Conservation (phyloP, 2,329 filamentous ascomycete genomes). For the Westerdykella aurantiaca region DNA sequence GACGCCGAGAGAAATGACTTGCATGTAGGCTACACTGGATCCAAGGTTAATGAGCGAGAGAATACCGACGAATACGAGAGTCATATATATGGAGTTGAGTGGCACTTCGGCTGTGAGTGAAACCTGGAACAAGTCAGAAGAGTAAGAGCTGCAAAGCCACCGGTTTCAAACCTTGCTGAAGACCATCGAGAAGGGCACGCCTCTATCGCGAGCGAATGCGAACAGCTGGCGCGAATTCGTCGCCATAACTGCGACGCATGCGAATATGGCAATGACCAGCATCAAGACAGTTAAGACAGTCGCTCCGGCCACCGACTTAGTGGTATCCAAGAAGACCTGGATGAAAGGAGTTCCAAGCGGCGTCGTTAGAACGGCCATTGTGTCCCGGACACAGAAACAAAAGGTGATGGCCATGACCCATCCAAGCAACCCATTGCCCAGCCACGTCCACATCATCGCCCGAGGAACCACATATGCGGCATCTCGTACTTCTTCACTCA, state of each 20-base stretch:
- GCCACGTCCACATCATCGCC: slow-evolving; percentile 28
- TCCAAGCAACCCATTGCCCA: slow-evolving; percentile 29
- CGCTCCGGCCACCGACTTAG: slow-evolving; percentile 13
- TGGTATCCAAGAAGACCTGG: slow-evolving; percentile 19
- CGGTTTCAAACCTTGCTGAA: slow-evolving; percentile 8
- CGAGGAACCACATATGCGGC: slow-evolving; percentile 18
- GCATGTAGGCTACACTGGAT: slow-evolving; percentile 24
- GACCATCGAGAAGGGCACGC: slow-evolving; percentile 23
- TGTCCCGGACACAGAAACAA: slow-evolving; percentile 4
- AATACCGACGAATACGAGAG: slow-evolving; percentile 35
- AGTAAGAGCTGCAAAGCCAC: too few species aligned
- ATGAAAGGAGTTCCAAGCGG: slow-evolving; percentile 8
- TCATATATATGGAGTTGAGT: slow-evolving; percentile 42
- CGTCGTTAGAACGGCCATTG: background rate
- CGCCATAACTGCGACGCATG: slow-evolving; percentile 17
- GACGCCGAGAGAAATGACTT: slow-evolving; percentile 11
- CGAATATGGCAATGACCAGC: slow-evolving; percentile 15
- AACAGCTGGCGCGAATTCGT: slow-evolving; percentile 23
- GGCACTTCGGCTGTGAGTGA: slow-evolving; percentile 17
- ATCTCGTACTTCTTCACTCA: slow-evolving; percentile 16
- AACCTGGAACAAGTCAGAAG: background rate
- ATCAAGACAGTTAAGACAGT: slow-evolving; percentile 18
- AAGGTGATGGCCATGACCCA: slow-evolving; percentile 17
- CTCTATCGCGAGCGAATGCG: slow-evolving; percentile 25
- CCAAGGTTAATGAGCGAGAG: slow-evolving; percentile 47